Evolutionary conservation across 805 yeast genomes (phyloP).

Genomic region (Yamadazyma ubonensis): DNA sequence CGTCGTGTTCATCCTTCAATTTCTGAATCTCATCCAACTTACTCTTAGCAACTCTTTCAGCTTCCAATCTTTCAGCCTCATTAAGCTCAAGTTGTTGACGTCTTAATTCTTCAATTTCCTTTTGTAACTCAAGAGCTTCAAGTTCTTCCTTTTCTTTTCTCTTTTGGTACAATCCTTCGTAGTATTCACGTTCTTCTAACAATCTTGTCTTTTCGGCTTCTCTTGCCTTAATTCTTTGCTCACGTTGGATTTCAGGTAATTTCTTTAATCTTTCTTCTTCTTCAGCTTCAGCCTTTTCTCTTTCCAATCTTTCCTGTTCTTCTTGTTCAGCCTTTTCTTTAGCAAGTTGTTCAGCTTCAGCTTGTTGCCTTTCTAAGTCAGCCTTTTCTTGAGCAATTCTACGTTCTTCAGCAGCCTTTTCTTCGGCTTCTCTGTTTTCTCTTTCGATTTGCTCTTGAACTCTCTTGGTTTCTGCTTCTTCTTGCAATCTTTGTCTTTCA

Average conservation of each 20-base stretch:
- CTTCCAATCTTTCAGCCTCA: constrained; percentile 26
- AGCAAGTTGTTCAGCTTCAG: constrained; percentile 12
- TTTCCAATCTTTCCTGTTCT: constrained; percentile 17
- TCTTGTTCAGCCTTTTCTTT: constrained; percentile 17
- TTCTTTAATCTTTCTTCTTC: constrained; percentile 18
- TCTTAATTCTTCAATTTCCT: constrained; percentile 32
- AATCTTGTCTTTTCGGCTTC: constrained; percentile 27
- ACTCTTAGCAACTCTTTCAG: constrained; percentile 27
- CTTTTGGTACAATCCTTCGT: constrained; percentile 24
- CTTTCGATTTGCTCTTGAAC: constrained; percentile 28
- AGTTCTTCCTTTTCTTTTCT: constrained; percentile 24
- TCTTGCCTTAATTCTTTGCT: constrained; percentile 24
- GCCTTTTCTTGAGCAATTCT: constrained; percentile 18
- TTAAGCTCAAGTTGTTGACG: constrained; percentile 20
- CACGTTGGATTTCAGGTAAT: constrained; percentile 27
- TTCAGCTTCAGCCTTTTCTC: constrained; percentile 14
- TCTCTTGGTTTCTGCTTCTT: constrained; percentile 33
- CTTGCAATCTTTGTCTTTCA: constrained; percentile 39
- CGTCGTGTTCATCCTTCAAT: constrained; percentile 35
- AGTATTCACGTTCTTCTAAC: constrained; percentile 25
- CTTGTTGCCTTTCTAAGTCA: constrained; percentile 7
- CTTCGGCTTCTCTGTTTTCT: constrained; percentile 12
- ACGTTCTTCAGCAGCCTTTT: constrained; percentile 18
- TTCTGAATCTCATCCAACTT: constrained; percentile 34
- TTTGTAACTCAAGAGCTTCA: constrained; percentile 29